These are phyloP conservation scores for Penicillium mononematosum DNA, from an alignment of 495 filamentous ascomycete species.

Conservation along the genomic window DNA sequence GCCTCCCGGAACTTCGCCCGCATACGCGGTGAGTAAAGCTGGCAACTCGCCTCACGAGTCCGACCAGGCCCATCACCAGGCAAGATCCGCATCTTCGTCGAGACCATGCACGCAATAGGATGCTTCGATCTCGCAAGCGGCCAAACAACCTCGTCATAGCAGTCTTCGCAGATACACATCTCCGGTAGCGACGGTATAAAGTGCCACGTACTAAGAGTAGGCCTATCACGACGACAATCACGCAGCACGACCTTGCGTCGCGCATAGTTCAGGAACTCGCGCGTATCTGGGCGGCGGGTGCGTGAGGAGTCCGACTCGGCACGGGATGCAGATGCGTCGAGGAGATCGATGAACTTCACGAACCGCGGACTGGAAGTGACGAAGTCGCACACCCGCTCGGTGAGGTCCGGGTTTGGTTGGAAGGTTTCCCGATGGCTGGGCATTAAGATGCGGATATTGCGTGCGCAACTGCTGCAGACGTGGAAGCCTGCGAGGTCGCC, in stretches of 20 bases:
- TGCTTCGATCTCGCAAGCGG: slow-evolving; percentile 54
- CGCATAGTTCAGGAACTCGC: slow-evolving; percentile 51
- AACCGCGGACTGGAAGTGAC: slow-evolving; percentile 53
- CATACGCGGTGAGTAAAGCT: slow-evolving; percentile 76
- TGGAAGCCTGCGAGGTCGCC: slow-evolving; percentile 55
- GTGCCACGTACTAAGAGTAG: slow-evolving; percentile 55
- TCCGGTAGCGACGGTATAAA: slow-evolving; percentile 61
- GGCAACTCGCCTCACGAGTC: slow-evolving; percentile 58
- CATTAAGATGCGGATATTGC: slow-evolving; percentile 52
- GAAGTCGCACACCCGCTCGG: slow-evolving; percentile 49
- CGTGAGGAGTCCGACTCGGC: slow-evolving; percentile 34
- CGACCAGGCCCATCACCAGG: slow-evolving; percentile 47
- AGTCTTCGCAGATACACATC: slow-evolving; percentile 68
- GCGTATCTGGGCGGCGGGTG: slow-evolving; percentile 44
- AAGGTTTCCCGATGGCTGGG: slow-evolving; percentile 52
- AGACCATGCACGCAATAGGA: slow-evolving; percentile 58
- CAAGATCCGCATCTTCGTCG: slow-evolving; percentile 41
- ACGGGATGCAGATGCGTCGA: slow-evolving; percentile 54
- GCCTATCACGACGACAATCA: slow-evolving; percentile 56
- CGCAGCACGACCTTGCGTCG: slow-evolving; percentile 48
- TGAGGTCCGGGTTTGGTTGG: slow-evolving; percentile 26
- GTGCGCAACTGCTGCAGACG: slow-evolving; percentile 54
- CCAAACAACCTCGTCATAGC: slow-evolving; percentile 67
- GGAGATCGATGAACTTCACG: slow-evolving; percentile 60
- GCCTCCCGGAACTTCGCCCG: slow-evolving; percentile 61